Conservation (phyloP, 305 asterid species). For the Solanum hybrid region DNA sequence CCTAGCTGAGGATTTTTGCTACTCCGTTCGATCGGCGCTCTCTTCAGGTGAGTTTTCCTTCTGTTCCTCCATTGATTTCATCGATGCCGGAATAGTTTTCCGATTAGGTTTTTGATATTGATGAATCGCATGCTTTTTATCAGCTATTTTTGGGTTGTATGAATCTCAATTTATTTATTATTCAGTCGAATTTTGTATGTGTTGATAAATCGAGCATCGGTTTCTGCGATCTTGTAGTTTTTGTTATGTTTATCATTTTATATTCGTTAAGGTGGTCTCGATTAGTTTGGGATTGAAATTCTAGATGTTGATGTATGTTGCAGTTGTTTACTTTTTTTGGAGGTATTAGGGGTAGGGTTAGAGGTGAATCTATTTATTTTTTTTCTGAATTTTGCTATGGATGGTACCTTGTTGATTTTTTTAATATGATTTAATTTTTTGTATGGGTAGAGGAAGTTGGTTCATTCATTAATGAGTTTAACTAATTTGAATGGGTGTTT, state of each 20-base stretch:
- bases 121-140: neutral
- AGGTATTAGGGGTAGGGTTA: neutral
- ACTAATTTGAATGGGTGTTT: neutral
- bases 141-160: neutral
- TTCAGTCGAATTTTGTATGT: neutral
- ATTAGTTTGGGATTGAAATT: neutral
- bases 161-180: neutral
- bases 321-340: neutral
- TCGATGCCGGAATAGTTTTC: neutral
- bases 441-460: neutral
- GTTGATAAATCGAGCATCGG: neutral
- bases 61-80: neutral
- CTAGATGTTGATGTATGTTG: neutral
- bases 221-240: neutral
- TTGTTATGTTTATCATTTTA: neutral
- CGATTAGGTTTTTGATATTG: neutral
- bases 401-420: neutral
- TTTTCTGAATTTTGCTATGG: neutral
- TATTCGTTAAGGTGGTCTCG: neutral
- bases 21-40: neutral
- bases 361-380: neutral
- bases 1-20: neutral
- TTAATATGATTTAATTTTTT: neutral
- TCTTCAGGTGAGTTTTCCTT: neutral
- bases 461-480: neutral